These are phyloP conservation scores for Mycena olivaceomarginata DNA, from an alignment of 768 basidiomycete genomes.

Conservation along the genomic window DNA sequence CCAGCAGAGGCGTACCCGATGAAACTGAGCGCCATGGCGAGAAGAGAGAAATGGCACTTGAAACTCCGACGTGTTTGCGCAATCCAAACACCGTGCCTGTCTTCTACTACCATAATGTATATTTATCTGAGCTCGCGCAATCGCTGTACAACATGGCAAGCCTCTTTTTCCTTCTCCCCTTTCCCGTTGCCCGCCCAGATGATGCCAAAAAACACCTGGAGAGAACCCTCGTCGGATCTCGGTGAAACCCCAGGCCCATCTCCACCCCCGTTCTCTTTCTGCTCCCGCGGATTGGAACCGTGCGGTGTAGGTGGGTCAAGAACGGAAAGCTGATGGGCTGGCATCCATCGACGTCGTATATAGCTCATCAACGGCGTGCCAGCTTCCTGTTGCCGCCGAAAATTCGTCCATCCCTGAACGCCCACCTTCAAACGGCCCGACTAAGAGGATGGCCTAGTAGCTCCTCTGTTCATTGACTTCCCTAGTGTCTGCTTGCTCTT, in stretches of 20 bases:
- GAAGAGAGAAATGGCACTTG: constrained; percentile 32
- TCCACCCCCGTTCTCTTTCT: not conserved
- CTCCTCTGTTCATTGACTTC: too few relatives aligned
- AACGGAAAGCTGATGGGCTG: constrained; percentile 1
- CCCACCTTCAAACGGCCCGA: too few relatives aligned
- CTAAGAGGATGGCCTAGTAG: too few relatives aligned
- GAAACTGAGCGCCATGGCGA: constrained; percentile 82
- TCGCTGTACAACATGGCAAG: too few relatives aligned
- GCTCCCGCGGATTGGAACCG: not conserved
- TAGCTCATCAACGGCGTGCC: too few relatives aligned
- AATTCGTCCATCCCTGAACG: too few relatives aligned
- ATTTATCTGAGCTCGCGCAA: too few relatives aligned
- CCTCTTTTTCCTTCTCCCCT: too few relatives aligned
- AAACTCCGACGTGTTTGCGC: constrained; percentile 14
- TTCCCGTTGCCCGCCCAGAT: not conserved
- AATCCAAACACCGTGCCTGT: not conserved
- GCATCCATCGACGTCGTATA: too few relatives aligned
- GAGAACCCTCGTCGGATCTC: constrained; percentile 2
- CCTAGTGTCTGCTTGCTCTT: too few relatives aligned
- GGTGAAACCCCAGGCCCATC: not conserved
- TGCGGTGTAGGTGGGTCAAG: not conserved
- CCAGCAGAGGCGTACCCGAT: constrained; percentile 72
- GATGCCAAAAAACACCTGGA: constrained; percentile 2
- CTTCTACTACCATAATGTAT: too few relatives aligned
- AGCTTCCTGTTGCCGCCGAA: too few relatives aligned